These are phyloP conservation scores for Pseudozyma thailandica DNA, from an alignment of 1,284 basidiomycete species.

Conservation along the genomic window DNA sequence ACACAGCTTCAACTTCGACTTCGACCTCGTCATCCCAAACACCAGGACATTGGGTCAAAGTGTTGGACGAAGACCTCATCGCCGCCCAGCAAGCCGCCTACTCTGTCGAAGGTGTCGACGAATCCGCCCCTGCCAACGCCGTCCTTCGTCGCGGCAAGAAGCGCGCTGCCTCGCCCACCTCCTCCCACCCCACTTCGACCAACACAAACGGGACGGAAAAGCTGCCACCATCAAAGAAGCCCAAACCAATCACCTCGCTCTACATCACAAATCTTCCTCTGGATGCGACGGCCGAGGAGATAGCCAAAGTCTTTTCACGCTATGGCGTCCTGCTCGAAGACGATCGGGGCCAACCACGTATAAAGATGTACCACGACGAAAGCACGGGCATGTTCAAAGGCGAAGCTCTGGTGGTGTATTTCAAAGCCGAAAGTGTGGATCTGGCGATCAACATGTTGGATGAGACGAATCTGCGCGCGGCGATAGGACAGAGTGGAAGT, in stretches of 20 bases:
- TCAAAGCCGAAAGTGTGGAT: constrained; percentile 92
- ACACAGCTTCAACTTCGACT: constrained; percentile 4
- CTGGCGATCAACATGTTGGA: constrained; percentile 88
- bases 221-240: constrained; percentile 31
- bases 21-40: constrained; percentile 61
- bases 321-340: constrained; percentile 94
- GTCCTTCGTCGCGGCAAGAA: constrained; percentile 39
- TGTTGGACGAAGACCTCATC: constrained; percentile 88
- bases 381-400: constrained; percentile 87
- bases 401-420: constrained; percentile 94
- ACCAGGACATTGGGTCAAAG: constrained; percentile 81
- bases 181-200: neutral
- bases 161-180: constrained; percentile 17
- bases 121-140: constrained; percentile 25
- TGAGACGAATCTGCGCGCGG: constrained; percentile 89
- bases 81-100: constrained; percentile 31
- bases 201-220: neutral
- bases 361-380: constrained; percentile 87
- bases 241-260: constrained; percentile 76
- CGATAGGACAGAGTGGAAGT: constrained; percentile 71
- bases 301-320: constrained; percentile 84
- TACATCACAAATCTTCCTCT: constrained; percentile 86
- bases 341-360: constrained; percentile 83
- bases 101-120: constrained; percentile 42
- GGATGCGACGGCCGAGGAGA: constrained; percentile 79